These are phyloP conservation scores for Tilletia indica DNA, from an alignment of 1,284 basidiomycete genomes.

Conservation along the genomic window DNA sequence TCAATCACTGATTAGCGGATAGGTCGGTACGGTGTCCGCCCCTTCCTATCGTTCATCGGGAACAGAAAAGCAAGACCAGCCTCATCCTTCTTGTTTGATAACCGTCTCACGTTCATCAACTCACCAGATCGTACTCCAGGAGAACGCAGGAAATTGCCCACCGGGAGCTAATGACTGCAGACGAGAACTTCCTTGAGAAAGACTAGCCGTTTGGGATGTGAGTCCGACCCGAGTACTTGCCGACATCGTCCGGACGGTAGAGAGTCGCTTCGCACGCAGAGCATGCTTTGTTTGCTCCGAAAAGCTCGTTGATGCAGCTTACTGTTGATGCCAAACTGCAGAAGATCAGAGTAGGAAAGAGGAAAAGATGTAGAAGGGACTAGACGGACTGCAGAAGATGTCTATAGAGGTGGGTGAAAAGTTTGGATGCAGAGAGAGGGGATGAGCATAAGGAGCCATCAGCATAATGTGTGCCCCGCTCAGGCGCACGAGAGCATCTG, in stretches of 20 bases:
- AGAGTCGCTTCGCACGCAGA: conserved; percentile 35
- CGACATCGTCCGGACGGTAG: conserved; percentile 26
- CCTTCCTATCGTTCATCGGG: too few relatives aligned
- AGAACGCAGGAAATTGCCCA: conserved; percentile 2
- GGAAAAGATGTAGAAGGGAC: neutral
- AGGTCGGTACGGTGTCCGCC: too few relatives aligned
- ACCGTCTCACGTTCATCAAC: too few relatives aligned
- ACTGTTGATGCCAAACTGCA: conserved; percentile 16
- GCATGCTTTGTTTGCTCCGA: conserved; percentile 29
- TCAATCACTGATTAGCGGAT: too few relatives aligned
- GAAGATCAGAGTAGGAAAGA: neutral
- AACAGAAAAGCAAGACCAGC: too few relatives aligned
- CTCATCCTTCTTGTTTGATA: too few relatives aligned
- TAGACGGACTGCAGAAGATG: conserved; percentile 30
- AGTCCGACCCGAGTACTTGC: neutral
- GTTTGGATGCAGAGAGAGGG: neutral
- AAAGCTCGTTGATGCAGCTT: conserved; percentile 31
- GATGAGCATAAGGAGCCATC: neutral
- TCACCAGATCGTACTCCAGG: neutral
- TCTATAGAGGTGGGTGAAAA: too few relatives aligned
- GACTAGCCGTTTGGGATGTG: conserved; percentile 13
- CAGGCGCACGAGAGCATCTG: conserved; percentile 1
- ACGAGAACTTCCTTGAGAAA: neutral
- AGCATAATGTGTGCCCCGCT: neutral
- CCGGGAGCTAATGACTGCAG: conserved; percentile 26